These are phyloP conservation scores for Cryptococcus hybrid DNA, from an alignment of 1,284 basidiomycete genomes.

Conservation along the genomic window DNA sequence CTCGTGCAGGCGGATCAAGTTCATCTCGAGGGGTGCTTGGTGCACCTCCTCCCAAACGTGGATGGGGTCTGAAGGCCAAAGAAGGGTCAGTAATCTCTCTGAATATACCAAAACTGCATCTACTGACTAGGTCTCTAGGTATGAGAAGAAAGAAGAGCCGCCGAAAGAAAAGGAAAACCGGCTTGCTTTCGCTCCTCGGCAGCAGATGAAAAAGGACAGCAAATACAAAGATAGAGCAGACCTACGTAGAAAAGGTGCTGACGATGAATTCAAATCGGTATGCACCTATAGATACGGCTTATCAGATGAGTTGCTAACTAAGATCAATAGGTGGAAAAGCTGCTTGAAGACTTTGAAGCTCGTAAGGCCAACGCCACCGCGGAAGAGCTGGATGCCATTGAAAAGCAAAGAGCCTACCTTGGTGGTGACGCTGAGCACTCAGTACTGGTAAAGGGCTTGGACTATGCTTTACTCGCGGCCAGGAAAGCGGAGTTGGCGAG, in stretches of 20 bases:
- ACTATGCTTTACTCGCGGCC: slow-evolving; percentile 78
- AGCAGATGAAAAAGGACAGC: slow-evolving; percentile 28
- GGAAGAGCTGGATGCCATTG: slow-evolving; percentile 55
- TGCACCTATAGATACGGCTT: slow-evolving; percentile 4
- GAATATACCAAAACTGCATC: too few relatives aligned
- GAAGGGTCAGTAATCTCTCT: slow-evolving; percentile 20
- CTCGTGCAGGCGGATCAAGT: slow-evolving; percentile 19
- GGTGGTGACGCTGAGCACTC: slow-evolving; percentile 85
- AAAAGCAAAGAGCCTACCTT: slow-evolving; percentile 72
- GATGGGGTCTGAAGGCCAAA: slow-evolving; percentile 38
- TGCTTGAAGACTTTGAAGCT: slow-evolving; percentile 75
- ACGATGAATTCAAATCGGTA: slow-evolving; percentile 47
- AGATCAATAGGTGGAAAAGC: slow-evolving; percentile 63
- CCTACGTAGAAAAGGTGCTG: slow-evolving; percentile 38
- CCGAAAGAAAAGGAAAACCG: slow-evolving; percentile 10
- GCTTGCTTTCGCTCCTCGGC: slow-evolving; percentile 33
- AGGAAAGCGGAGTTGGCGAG: slow-evolving; percentile 64
- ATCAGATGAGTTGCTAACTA: neutral
- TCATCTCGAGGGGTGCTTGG: slow-evolving; percentile 34
- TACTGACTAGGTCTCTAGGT: neutral
- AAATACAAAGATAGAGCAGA: slow-evolving; percentile 49
- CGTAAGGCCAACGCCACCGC: slow-evolving; percentile 50
- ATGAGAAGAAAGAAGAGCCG: slow-evolving; percentile 17
- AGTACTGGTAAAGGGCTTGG: slow-evolving; percentile 83
- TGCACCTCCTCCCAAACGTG: slow-evolving; percentile 30